Percentiles rank a stretch among this genome's conserved stretches.
Conservation (phyloP, 257 asterid species). For the Nyctanthes arbortristis region DNA sequence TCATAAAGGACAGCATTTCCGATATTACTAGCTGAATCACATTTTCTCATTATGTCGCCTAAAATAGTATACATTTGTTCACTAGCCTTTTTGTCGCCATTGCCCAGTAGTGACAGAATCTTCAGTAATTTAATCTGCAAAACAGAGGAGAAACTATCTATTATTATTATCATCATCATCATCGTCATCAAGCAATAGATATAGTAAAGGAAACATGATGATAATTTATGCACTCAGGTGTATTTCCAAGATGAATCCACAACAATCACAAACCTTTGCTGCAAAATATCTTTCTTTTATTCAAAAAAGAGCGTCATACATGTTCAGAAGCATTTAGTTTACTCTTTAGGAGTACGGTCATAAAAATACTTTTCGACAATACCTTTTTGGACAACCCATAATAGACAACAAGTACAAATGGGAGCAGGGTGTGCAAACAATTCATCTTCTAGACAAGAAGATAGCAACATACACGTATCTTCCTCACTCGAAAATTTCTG, state of each 20-base stretch:
- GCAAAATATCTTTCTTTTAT: slow-evolving; percentile 3
- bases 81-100: slow-evolving; percentile 90
- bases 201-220: background rate
- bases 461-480: no score
- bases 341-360: background rate
- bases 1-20: slow-evolving; percentile 95
- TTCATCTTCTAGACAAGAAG: slow-evolving; percentile 10
- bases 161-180: no score
- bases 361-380: background rate
- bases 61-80: slow-evolving; percentile 93
- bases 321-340: background rate
- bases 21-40: slow-evolving; percentile 82
- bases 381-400: background rate
- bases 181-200: background rate
- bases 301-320: background rate
- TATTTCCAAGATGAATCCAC: slow-evolving; percentile 21
- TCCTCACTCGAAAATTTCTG: background rate
- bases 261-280: slow-evolving; percentile 13
- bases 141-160: slow-evolving; percentile 5
- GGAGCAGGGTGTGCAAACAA: slow-evolving; percentile 19
- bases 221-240: slow-evolving; percentile 3
- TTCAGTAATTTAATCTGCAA: slow-evolving; percentile 87
- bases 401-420: slow-evolving; percentile 11
- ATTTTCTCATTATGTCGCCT: slow-evolving; percentile 86
- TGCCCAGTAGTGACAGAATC: slow-evolving; percentile 75